Evolutionary conservation across 1,284 basidiomycete species (phyloP).

Genomic region (Ceratobasidium sp.): DNA sequence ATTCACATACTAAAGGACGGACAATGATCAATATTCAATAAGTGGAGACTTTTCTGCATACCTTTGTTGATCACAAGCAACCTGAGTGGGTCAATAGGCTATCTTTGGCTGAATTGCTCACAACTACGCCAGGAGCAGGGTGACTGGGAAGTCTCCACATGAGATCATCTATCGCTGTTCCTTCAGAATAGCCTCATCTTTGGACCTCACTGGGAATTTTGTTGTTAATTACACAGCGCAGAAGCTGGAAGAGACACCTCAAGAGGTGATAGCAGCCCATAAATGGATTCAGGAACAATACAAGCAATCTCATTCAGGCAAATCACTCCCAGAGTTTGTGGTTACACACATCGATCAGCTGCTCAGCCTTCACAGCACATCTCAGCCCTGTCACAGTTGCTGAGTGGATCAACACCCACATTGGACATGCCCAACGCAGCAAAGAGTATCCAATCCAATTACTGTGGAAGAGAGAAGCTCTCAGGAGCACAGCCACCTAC

Average conservation of each 20-base stretch:
- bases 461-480: too few relatives aligned
- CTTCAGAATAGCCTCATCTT: too few relatives aligned
- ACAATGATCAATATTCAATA: constrained; percentile 49
- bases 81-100: constrained; percentile 28
- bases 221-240: neutral
- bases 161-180: neutral
- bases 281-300: neutral
- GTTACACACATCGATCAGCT: neutral
- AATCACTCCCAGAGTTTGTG: neutral
- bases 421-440: too few relatives aligned
- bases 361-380: neutral
- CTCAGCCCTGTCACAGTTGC: neutral
- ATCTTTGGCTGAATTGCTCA: constrained; percentile 28
- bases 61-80: constrained; percentile 41
- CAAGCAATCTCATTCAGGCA: neutral
- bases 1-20: constrained; percentile 51
- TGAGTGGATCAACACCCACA: too few relatives aligned
- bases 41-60: constrained; percentile 43
- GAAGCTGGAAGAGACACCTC: neutral
- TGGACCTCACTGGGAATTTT: neutral
- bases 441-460: too few relatives aligned
- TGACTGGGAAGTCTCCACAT: neutral
- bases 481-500: too few relatives aligned
- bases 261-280: neutral
- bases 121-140: constrained; percentile 19